Evolutionary conservation across 495 filamentous ascomycete species (phyloP).

Genomic region (Neurospora sublineolata): DNA sequence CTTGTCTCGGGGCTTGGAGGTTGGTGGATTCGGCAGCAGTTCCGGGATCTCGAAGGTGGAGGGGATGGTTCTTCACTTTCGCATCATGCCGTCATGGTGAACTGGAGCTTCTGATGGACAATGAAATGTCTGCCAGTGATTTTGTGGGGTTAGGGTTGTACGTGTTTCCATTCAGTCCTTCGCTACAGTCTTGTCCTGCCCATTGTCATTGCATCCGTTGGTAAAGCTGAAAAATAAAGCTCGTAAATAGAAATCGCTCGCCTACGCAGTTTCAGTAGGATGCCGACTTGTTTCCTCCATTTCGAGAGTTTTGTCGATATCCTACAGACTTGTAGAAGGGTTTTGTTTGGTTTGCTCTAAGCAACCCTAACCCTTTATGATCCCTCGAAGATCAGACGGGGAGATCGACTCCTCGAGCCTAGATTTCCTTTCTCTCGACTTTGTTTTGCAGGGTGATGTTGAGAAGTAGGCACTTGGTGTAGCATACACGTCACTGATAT

Average conservation of each 20-base stretch:
- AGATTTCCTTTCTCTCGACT: neutral
- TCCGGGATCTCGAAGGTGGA: neutral
- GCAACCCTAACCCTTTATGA: neutral
- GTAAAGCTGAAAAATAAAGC: neutral
- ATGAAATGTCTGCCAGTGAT: neutral
- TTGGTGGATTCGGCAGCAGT: neutral
- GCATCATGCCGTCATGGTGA: neutral
- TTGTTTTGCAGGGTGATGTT: neutral
- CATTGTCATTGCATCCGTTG: neutral
- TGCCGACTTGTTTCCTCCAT: neutral
- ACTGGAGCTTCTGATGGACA: neutral
- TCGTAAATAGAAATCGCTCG: neutral
- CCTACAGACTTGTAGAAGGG: neutral
- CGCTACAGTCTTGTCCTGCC: neutral
- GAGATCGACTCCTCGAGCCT: neutral
- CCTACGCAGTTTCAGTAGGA: neutral
- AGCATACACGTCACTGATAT: neutral
- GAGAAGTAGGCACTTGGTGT: neutral
- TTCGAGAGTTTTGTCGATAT: neutral
- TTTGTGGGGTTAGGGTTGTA: constrained; percentile 18
- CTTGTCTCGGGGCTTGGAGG: constrained; percentile 3
- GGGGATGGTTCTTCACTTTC: neutral
- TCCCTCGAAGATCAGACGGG: neutral
- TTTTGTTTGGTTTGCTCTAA: neutral
- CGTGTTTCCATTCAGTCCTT: neutral